These are phyloP conservation scores for Trametes punicea DNA, from an alignment of 768 basidiomycete genomes.

Conservation along the genomic window DNA sequence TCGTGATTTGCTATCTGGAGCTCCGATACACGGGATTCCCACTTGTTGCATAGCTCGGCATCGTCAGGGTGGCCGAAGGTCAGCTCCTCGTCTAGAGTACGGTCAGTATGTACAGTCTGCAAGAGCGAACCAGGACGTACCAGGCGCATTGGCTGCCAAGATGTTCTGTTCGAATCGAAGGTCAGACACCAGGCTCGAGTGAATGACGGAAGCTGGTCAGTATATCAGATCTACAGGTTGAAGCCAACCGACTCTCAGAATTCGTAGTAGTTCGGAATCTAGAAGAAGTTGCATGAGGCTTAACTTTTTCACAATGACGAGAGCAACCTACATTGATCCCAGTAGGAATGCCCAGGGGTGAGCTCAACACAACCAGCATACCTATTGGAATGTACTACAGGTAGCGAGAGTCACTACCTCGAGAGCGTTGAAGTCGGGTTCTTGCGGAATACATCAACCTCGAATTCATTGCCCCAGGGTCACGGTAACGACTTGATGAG, in stretches of 20 bases:
- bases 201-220: not conserved
- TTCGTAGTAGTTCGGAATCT: constrained; percentile 67
- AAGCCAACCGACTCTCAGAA: constrained; percentile 80
- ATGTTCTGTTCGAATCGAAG: constrained; percentile 54
- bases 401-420: constrained; percentile 82
- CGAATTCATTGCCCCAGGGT: constrained; percentile 68
- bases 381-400: constrained; percentile 49
- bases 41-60: constrained; percentile 65
- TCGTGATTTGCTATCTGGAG: constrained; percentile 91
- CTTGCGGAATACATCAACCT: constrained; percentile 64
- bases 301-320: not conserved
- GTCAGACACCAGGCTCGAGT: not conserved
- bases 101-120: not conserved
- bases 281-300: not conserved
- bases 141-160: constrained; percentile 79
- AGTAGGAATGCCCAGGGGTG: constrained; percentile 64
- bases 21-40: constrained; percentile 79
- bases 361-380: not conserved
- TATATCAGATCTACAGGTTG: constrained; percentile 59
- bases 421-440: constrained; percentile 85
- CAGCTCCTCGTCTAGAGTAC: constrained; percentile 60
- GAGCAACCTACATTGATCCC: constrained; percentile 70
- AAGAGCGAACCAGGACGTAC: constrained; percentile 36
- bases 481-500: constrained; percentile 75
- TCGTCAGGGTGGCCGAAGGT: constrained; percentile 85